Evolutionary conservation across 305 asterid species (phyloP).

Genomic region (Stenogyne calaminthoides): DNA sequence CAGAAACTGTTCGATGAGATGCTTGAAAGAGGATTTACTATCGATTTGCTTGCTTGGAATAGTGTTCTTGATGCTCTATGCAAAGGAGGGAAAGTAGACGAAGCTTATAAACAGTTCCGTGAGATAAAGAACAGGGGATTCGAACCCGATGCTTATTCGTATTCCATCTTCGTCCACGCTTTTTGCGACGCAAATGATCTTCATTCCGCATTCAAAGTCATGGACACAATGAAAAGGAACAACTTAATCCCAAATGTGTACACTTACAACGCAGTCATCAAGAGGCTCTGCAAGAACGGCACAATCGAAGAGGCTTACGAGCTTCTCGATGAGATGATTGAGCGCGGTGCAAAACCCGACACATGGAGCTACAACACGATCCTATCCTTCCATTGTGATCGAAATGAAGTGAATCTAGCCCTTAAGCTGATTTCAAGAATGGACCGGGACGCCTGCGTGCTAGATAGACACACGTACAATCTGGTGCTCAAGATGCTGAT

Average conservation of each 20-base stretch:
- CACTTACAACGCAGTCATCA: slow-evolving; percentile 71
- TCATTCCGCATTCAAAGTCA: slow-evolving; percentile 65
- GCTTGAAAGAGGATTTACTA: slow-evolving; percentile 57
- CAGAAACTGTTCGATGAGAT: slow-evolving; percentile 77
- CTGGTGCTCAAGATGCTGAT: slow-evolving; percentile 91
- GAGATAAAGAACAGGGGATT: slow-evolving; percentile 60
- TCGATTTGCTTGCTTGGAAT: slow-evolving; percentile 84
- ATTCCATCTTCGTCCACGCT: slow-evolving; percentile 72
- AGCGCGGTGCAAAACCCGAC: slow-evolving; percentile 56
- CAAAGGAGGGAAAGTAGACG: slow-evolving; percentile 72
- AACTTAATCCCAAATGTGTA: slow-evolving; percentile 70
- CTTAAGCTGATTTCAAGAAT: slow-evolving; percentile 61
- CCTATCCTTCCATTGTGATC: slow-evolving; percentile 72
- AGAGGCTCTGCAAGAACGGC: slow-evolving; percentile 68
- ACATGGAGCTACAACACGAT: slow-evolving; percentile 81
- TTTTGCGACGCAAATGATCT: slow-evolving; percentile 60
- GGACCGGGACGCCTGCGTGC: slow-evolving; percentile 51
- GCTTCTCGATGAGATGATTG: slow-evolving; percentile 74
- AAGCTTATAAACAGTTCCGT: slow-evolving; percentile 59
- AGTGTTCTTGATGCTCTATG: slow-evolving; percentile 68
- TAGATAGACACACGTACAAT: slow-evolving; percentile 69
- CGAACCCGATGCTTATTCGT: slow-evolving; percentile 79
- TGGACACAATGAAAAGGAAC: slow-evolving; percentile 72
- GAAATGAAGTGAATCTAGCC: slow-evolving; percentile 70
- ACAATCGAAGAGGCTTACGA: slow-evolving; percentile 71